Evolutionary conservation across 2,329 filamentous ascomycete genomes (phyloP), one percentile per base, ranked within the genome.

Genomic region (Zasmidium citrigriseum): DNA sequence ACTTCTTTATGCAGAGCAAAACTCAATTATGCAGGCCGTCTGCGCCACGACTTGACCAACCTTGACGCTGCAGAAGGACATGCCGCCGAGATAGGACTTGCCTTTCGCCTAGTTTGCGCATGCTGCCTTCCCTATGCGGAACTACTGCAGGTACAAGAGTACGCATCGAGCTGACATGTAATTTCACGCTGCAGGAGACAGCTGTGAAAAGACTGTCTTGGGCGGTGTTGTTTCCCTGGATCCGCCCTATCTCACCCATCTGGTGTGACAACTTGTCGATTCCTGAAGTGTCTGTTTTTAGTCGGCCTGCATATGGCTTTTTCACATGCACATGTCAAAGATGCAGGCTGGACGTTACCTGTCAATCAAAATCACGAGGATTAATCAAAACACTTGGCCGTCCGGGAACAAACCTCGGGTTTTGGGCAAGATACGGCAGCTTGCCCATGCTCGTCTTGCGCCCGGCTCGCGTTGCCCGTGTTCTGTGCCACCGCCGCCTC

Each of bases 111-210:
- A 50, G 54, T 52, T 22, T 12, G 16, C 21, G 27, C 20, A 29
- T n/a, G 24, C 29, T 49, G 12, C 29, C 60, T 53, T 55, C 45
- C 51, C 38, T 18, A 56, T 55, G 52, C 62, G 58, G 47, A 54
- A 54, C 62, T 62, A 62, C 59, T 62, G 62, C 62, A 64, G 62
- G 57, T 57, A 59, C 60, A 54, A 29, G 29, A 29, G 45, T 51
- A 46, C 48, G 55, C 47, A 24, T 38, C 21, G 24, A 57, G 51
- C 46, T 57, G 54, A 54, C 50, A 54, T 29, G 49, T 47, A 51
- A 60, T 57, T 57, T 56, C 48, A 41, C 44, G 58, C 54, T 60
- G 58, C 58, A 60, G 58, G 58, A 53, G 56, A 49, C 44, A 46
- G n/a, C n/a, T 29, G 27, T 14, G 27, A 34, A 14, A 14, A n/a